Evolutionary conservation across 768 basidiomycete species (phyloP).

Genomic region (Xerocomus spinulosus): DNA sequence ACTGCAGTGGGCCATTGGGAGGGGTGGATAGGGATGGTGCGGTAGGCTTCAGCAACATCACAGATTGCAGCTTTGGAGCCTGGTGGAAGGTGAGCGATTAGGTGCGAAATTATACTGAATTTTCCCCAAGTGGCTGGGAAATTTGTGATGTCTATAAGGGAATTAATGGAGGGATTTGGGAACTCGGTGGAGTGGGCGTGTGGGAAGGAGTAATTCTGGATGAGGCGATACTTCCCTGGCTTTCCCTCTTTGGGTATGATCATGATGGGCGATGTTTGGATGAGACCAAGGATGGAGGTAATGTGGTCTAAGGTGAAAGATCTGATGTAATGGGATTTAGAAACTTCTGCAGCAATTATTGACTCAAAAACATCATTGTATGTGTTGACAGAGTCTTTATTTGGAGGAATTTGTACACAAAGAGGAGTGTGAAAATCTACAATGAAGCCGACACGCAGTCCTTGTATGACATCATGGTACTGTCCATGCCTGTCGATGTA

Average conservation of each 20-base stretch:
- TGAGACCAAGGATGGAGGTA: not conserved
- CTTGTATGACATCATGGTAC: not conserved
- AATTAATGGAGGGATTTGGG: not conserved
- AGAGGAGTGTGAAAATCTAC: slow-evolving; percentile 7
- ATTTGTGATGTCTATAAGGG: fast-evolving
- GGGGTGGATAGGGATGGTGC: not conserved
- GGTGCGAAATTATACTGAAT: not conserved
- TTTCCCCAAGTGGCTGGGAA: not conserved
- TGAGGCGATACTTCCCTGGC: not conserved
- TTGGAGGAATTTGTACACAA: slow-evolving; percentile 3
- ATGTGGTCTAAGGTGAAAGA: not conserved
- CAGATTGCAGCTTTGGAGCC: not conserved
- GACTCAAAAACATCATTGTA: not conserved
- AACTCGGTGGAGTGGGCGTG: fast-evolving
- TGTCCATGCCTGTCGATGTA: not conserved
- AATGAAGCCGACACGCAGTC: not conserved
- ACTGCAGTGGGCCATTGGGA: not conserved
- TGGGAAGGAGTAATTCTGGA: not conserved
- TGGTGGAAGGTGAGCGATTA: no score
- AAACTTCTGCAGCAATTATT: not conserved
- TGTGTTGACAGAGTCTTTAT: slow-evolving; percentile 1
- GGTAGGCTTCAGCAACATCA: not conserved
- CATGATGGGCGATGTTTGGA: not conserved
- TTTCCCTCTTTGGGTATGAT: not conserved
- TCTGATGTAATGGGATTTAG: not conserved